These are phyloP conservation scores for Fusarium dimerum DNA, from an alignment of 2,329 filamentous ascomycete genomes.

Conservation along the genomic window DNA sequence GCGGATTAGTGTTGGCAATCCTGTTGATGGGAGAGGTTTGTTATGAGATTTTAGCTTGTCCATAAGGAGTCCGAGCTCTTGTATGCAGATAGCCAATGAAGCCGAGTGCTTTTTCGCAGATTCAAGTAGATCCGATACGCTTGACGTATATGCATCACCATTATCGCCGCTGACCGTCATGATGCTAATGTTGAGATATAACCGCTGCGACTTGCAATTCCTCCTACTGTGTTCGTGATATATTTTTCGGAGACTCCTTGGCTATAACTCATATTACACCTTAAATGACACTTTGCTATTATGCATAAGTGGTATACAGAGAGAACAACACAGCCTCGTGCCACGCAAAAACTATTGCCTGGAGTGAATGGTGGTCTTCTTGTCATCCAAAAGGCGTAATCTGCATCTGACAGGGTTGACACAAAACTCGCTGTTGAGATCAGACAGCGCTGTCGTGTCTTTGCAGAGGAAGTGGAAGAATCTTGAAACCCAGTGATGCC, in stretches of 20 bases:
- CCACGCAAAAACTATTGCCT: not conserved
- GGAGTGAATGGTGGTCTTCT: too few relatives aligned
- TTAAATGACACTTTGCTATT: not conserved
- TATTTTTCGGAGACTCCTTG: not conserved
- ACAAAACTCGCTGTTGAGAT: not conserved
- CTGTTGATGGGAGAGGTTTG: constrained; percentile 12
- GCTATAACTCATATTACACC: not conserved
- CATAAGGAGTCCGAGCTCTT: constrained; percentile 7
- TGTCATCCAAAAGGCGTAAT: not conserved
- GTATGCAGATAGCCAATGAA: constrained; percentile 3
- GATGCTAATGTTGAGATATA: not conserved
- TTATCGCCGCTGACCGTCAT: not conserved
- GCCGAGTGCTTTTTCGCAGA: not conserved
- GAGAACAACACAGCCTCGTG: not conserved
- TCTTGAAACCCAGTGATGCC: not conserved
- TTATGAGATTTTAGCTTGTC: constrained; percentile 1
- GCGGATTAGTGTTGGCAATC: constrained; percentile 25
- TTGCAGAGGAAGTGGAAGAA: not conserved
- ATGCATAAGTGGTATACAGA: too few relatives aligned
- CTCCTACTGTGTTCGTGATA: not conserved
- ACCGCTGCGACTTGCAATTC: not conserved
- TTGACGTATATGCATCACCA: not conserved
- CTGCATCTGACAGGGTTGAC: not conserved
- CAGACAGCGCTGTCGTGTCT: not conserved
- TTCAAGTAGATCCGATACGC: not conserved